phyloP scores from a whole-genome alignment of 2,329 filamentous ascomycete species.

The Stachybotrys chlorohalonatus region DNA sequence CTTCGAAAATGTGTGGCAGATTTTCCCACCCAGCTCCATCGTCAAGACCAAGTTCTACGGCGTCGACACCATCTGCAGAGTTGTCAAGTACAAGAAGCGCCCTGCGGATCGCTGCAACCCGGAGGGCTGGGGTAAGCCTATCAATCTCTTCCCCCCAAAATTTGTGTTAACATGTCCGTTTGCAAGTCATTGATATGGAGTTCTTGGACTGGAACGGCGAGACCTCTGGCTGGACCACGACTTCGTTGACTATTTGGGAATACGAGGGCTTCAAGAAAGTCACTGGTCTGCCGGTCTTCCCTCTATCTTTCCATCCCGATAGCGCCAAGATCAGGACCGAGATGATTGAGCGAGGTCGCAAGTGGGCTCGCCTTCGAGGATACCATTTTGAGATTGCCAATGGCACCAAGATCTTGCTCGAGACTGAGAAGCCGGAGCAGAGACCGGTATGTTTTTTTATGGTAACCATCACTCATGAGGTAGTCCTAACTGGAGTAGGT shows the following conservation, averaged over 20 bases:
- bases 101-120: constrained; percentile 2
- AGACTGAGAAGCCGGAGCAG: constrained; percentile 13
- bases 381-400: constrained; percentile 20
- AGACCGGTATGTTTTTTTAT: constrained; percentile 10
- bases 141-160: no score
- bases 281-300: constrained; percentile 16
- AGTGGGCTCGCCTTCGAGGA: constrained; percentile 21
- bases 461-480: background rate
- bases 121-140: constrained; percentile 8
- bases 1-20: constrained; percentile 23
- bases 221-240: constrained; percentile 15
- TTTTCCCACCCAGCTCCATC: constrained; percentile 22
- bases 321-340: constrained; percentile 12
- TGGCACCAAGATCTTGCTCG: constrained; percentile 18
- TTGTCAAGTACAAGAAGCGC: constrained; percentile 17
- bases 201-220: constrained; percentile 27
- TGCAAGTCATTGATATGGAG: constrained; percentile 15
- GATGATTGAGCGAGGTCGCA: constrained; percentile 19
- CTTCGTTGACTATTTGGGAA: constrained; percentile 11
- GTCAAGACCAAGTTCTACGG: constrained; percentile 20
- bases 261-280: constrained; percentile 18
- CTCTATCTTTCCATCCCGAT: constrained; percentile 15
- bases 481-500: constrained; percentile 1
- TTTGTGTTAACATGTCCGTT: background rate
- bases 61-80: constrained; percentile 24